Percentiles rank a stretch among this genome's conserved stretches.
Conservation (phyloP, 805 yeast species). For the Blastobotrys peoriensis region DNA sequence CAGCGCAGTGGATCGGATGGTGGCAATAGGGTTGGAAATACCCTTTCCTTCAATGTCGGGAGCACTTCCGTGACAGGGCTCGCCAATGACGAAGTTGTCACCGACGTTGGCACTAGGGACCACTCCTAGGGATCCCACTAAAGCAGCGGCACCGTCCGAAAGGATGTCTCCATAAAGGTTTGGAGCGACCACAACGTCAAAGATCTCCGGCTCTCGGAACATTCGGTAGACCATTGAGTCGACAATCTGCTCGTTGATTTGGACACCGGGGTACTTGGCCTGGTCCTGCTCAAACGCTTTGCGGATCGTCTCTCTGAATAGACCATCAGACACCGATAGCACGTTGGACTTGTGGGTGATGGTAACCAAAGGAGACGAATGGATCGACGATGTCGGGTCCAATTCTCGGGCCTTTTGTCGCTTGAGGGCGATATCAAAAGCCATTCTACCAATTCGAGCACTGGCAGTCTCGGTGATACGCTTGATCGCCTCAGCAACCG, state of each 20-base stretch:
- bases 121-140: constrained; percentile 95
- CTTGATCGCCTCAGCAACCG: constrained; percentile 96
- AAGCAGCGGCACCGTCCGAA: constrained; percentile 93
- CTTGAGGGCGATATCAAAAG: constrained; percentile 86
- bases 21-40: constrained; percentile 88
- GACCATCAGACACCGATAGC: constrained; percentile 84
- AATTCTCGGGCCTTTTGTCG: constrained; percentile 73
- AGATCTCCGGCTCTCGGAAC: constrained; percentile 97
- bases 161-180: constrained; percentile 96
- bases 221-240: constrained; percentile 98
- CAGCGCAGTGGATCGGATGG: constrained; percentile 94
- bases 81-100: constrained; percentile 92
- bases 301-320: constrained; percentile 84
- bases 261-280: constrained; percentile 50
- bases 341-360: constrained; percentile 97
- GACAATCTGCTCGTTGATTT: constrained; percentile 90
- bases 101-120: constrained; percentile 99
- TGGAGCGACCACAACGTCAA: constrained; percentile 98
- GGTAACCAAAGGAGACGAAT: constrained; percentile 67
- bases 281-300: constrained; percentile 52
- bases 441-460: constrained; percentile 79
- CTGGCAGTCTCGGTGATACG: constrained; percentile 89
- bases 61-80: constrained; percentile 99
- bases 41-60: constrained; percentile 97
- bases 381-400: constrained; percentile 29